These are phyloP conservation scores for Venturia aucupariae DNA, from an alignment of 2,329 filamentous ascomycete species.

Conservation along the genomic window DNA sequence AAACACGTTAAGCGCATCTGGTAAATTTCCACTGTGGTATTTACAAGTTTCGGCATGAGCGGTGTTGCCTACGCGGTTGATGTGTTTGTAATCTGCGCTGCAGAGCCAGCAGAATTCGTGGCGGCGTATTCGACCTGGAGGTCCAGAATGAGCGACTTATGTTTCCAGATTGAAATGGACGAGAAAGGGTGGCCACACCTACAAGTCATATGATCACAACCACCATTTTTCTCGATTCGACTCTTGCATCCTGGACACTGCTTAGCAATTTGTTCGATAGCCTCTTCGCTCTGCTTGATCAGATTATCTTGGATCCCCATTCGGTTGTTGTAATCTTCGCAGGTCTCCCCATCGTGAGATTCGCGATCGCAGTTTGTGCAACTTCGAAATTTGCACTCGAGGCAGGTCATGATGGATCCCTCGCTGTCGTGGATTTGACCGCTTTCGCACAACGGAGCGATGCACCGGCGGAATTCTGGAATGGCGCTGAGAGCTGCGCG, in stretches of 20 bases:
- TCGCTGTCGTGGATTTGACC: constrained; percentile 7
- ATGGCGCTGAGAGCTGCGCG: constrained; percentile 4
- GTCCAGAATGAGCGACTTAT: too few species aligned
- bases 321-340: constrained; percentile 4
- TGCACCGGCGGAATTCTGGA: constrained; percentile 5
- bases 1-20: not conserved
- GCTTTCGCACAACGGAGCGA: not conserved
- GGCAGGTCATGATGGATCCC: not conserved
- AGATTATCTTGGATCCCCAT: not conserved
- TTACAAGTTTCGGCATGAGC: not conserved
- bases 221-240: constrained; percentile 2
- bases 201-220: constrained; percentile 14
- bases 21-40: not conserved
- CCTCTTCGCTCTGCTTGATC: not conserved
- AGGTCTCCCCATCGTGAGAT: constrained; percentile 8
- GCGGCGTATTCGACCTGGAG: not conserved
- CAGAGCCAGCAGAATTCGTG: constrained; percentile 11
- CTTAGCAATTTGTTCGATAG: not conserved
- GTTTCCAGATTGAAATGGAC: not conserved
- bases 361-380: constrained; percentile 1
- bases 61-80: constrained; percentile 4
- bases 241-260: constrained; percentile 7
- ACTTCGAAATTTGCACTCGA: not conserved
- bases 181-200: not conserved
- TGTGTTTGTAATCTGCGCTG: not conserved